Base-by-base conservation (phyloP, 441 rosid species). In the Erodium texanum region DNA sequence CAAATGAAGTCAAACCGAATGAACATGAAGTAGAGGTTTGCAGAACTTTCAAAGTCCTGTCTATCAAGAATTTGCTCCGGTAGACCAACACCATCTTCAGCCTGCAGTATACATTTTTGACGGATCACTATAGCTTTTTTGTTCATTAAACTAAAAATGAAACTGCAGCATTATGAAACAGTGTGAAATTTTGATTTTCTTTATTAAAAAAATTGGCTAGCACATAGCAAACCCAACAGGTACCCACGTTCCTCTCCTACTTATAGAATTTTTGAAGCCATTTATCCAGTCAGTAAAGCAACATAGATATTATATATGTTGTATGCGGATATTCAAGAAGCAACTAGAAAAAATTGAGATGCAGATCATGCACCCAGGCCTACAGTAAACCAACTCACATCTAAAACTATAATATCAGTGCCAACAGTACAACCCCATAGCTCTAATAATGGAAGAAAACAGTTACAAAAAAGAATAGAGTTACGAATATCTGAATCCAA, bases 21-120 rank as follows among this genome's bases (percentile, higher is more conserved):
- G 78, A 82, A 94, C 61, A 77, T 0, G 66, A 94, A 94, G 74
- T 94, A 94, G 70, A 68, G 68, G 77, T 82, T 87, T 22, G 90
- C 87, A 75, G 86, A 81, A 56, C 73, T 78, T 43, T 80, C 89
- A 14, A 94, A 94, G 78, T 81, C 79, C 11, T 88, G 73, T 59
- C 86, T 86, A 63, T 88, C 91, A 32, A 94, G 98, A 65, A 94
- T 81, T 79, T 94, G 79, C 82, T 88, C 98, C 0, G 99, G 97
- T 41, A 94, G 79, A 16, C 99, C 99, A 58, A 88, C 76, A 41
- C 99, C 98, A 79, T 94, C 99, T 84, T 85, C 94, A 70, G 98
- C 97, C 99, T 94, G 77, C 67, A 66, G 23, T 5, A 18, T 19
- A 54, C 22, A 66, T 24, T 50, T 7, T 62, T 2, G 73, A 50